These are phyloP conservation scores for Linnemannia schmuckeri DNA, from an alignment of 192 early-diverging fungal genomes.

Conservation along the genomic window DNA sequence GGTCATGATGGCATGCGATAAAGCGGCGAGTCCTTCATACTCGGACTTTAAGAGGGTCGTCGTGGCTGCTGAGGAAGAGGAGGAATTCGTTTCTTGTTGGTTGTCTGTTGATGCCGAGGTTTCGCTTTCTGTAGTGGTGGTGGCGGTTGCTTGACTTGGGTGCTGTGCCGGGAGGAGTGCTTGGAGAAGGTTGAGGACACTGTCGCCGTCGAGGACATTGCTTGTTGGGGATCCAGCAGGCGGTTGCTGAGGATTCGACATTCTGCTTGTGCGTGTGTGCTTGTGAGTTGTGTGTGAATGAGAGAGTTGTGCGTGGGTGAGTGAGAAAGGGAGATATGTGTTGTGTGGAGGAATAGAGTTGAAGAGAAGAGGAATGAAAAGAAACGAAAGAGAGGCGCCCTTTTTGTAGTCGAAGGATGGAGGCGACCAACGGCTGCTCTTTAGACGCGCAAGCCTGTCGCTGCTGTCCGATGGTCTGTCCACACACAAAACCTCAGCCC, in stretches of 20 bases:
- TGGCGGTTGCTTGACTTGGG: background rate
- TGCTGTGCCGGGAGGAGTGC: conserved; percentile 14
- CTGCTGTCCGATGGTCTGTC: background rate
- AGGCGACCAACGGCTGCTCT: background rate
- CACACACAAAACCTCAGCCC: background rate
- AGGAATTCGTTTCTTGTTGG: background rate
- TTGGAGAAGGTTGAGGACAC: conserved; percentile 26
- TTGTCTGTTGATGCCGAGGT: conserved; percentile 4
- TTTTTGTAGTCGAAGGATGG: background rate
- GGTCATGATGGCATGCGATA: conserved; percentile 72
- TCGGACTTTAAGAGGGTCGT: conserved; percentile 41
- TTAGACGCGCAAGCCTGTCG: conserved; percentile 11
- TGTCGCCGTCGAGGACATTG: conserved; percentile 41
- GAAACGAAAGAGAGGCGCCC: background rate
- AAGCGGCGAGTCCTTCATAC: conserved; percentile 64
- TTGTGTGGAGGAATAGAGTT: background rate
- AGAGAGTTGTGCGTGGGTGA: background rate
- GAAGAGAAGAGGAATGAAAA: background rate
- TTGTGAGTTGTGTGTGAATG: background rate
- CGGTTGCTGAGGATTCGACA: conserved; percentile 40
- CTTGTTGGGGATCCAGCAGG: background rate
- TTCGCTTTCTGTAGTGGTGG: background rate
- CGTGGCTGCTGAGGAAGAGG: background rate
- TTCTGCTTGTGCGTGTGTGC: background rate
- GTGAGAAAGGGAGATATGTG: too few relatives aligned